Base-by-base conservation (phyloP, 768 basidiomycete genomes). In the Atractiella rhizophila region DNA sequence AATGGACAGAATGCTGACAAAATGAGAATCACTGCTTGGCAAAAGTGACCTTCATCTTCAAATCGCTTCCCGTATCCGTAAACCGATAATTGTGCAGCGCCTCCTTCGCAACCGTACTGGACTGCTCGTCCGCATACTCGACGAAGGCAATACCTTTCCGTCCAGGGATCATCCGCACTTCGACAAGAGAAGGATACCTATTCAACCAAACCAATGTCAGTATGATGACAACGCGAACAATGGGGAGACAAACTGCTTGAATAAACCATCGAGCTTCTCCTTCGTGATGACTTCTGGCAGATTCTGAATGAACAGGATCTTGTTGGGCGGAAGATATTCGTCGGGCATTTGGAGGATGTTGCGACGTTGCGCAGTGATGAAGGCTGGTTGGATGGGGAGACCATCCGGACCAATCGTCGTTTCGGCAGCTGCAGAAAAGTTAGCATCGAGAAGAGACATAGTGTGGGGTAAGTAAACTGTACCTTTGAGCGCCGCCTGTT, bases 271-370 rank as follows among this genome's bases (percentile, higher is more conserved):
- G 46, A 98, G 74, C 54, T 79, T 75, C 39, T 91, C 86, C 56
- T 88, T 85, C 40, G 76, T 83, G 49, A 85, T 83, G 30, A 61
- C 75, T 56, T 91, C 83, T 16, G 86, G 85, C 19, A 98, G 66
- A 57, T 94, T 94, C 61, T 98, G 91, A 49, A 98, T 58, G 69
- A 98, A 98, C 38, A 98, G 68, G 60, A 96, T 88, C 59, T 86
- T 85, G 75, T 98, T 98, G 28, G 91, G 88, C 2, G 91, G 91
- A 6, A 98, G 70, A 59, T 94, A 96, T 59, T 98, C 91, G 74
- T 98, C 91, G 29, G 88, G 86, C 83, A 96, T 91, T 58, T 86
- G 81, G 45, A 91, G 76, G 49, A 73, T 71, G 19, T 54, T 51
- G 44, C 52, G 52, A n/a, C n/a, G n/a, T n/a, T n/a, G n/a, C n/a